Conservation (phyloP, 768 basidiomycete genomes). For the Leccinum aurantiacum region DNA sequence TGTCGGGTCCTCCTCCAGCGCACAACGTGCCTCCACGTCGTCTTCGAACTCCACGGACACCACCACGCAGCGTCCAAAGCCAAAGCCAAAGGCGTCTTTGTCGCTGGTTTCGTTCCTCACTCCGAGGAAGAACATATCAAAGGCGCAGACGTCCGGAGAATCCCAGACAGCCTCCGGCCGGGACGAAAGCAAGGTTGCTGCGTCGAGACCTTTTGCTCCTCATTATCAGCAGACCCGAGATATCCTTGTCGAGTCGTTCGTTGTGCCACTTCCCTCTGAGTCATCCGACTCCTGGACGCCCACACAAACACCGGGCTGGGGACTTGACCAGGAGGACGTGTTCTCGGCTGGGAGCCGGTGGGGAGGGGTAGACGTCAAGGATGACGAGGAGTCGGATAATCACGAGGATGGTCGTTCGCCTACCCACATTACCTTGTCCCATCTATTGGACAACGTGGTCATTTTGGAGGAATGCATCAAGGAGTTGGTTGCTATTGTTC, state of each 20-base stretch:
- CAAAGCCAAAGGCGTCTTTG: conserved; percentile 54
- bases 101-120: conserved; percentile 78
- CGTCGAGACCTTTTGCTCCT: conserved; percentile 76
- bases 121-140: conserved; percentile 65
- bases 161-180: conserved; percentile 46
- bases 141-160: conserved; percentile 34
- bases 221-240: conserved; percentile 81
- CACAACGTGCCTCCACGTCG: conserved; percentile 23
- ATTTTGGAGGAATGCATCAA: conserved; percentile 95
- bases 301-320: conserved; percentile 50
- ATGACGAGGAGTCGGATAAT: conserved; percentile 18
- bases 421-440: conserved; percentile 69
- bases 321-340: conserved; percentile 67
- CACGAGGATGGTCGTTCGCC: conserved; percentile 32
- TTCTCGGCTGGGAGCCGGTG: conserved; percentile 52
- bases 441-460: conserved; percentile 89
- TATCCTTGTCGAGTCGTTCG: conserved; percentile 69
- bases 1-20: conserved; percentile 22
- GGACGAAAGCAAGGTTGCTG: conserved; percentile 41
- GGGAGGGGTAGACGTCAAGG: conserved; percentile 33
- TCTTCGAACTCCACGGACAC: conserved; percentile 33
- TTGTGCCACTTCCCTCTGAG: conserved; percentile 51
- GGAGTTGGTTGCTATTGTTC: conserved; percentile 83
- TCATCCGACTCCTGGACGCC: conserved; percentile 65
- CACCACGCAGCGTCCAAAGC: conserved; percentile 41